These are phyloP conservation scores for Lichenothelia convexa DNA, from an alignment of 495 filamentous ascomycete genomes.

Conservation along the genomic window DNA sequence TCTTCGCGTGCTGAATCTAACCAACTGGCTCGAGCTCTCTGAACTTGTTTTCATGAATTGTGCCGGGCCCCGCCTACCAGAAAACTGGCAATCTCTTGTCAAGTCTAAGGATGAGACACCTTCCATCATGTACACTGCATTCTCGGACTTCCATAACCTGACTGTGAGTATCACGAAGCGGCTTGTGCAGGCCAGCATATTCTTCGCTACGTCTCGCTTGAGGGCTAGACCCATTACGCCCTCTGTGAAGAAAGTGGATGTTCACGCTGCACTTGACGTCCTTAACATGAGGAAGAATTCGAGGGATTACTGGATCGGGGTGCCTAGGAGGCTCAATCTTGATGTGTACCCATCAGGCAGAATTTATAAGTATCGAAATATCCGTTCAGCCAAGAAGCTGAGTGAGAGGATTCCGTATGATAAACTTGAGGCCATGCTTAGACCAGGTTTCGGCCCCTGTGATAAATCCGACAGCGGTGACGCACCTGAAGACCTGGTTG, in stretches of 20 bases:
- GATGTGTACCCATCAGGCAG: background rate
- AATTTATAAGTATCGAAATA: too few relatives aligned
- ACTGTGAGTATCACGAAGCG: constrained; percentile 44
- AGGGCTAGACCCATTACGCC: constrained; percentile 15
- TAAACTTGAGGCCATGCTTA: background rate
- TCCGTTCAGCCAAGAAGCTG: too few relatives aligned
- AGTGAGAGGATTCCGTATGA: background rate
- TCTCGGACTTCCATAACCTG: constrained; percentile 57
- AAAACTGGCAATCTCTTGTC: constrained; percentile 45
- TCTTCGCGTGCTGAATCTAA: constrained; percentile 38
- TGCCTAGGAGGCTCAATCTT: background rate
- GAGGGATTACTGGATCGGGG: background rate
- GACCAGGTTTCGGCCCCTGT: background rate
- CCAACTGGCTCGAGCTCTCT: constrained; percentile 46
- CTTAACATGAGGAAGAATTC: background rate
- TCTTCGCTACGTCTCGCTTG: constrained; percentile 41
- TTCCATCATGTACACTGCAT: constrained; percentile 44
- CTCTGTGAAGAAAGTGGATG: background rate
- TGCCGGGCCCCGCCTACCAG: constrained; percentile 27
- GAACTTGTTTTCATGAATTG: constrained; percentile 64
- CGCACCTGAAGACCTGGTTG: background rate
- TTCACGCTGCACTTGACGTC: background rate
- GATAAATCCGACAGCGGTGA: background rate
- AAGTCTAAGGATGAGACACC: constrained; percentile 34
- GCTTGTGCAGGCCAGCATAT: constrained; percentile 48